Evolutionary conservation across 176 grass and related monocot genomes (phyloP).

Genomic region (Elaeis guineensis): DNA sequence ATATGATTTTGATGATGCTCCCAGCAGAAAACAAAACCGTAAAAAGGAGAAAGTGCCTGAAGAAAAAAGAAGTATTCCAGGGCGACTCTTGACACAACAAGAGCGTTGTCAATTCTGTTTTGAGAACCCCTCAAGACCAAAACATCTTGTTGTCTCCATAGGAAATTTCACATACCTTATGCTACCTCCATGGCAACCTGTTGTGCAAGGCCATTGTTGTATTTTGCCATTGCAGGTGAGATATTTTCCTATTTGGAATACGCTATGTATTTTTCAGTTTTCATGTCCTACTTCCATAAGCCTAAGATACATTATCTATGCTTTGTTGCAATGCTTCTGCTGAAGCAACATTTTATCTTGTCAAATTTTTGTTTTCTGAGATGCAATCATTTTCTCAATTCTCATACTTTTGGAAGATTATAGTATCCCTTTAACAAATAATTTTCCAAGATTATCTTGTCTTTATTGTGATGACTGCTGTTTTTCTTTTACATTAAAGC

Average conservation of each 20-base stretch:
- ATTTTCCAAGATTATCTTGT: no score
- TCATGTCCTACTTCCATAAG: no score
- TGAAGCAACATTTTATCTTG: no score
- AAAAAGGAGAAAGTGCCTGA: conserved; percentile 34
- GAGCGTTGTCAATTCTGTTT: conserved; percentile 87
- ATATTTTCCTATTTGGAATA: conserved; percentile 5
- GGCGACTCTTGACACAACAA: conserved; percentile 57
- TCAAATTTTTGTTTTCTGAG: no score
- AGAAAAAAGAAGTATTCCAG: conserved; percentile 29
- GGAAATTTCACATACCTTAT: conserved; percentile 94
- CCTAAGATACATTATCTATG: no score
- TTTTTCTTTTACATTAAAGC: no score
- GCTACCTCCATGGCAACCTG: conserved; percentile 69
- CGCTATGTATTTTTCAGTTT: neutral
- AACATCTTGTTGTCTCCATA: conserved; percentile 87
- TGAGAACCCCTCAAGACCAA: conserved; percentile 91
- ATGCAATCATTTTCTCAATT: no score
- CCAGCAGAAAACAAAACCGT: conserved; percentile 59
- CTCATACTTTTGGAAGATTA: no score
- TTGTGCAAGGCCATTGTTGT: conserved; percentile 72
- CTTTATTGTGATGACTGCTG: no score
- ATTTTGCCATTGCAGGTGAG: conserved; percentile 91
- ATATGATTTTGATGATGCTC: conserved; percentile 85
- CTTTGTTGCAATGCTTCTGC: no score
- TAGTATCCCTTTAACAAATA: no score